Percentiles rank a stretch among this genome's conserved stretches.
Evolutionary conservation across 805 yeast species (phyloP).

Genomic region (Candida maltosa): DNA sequence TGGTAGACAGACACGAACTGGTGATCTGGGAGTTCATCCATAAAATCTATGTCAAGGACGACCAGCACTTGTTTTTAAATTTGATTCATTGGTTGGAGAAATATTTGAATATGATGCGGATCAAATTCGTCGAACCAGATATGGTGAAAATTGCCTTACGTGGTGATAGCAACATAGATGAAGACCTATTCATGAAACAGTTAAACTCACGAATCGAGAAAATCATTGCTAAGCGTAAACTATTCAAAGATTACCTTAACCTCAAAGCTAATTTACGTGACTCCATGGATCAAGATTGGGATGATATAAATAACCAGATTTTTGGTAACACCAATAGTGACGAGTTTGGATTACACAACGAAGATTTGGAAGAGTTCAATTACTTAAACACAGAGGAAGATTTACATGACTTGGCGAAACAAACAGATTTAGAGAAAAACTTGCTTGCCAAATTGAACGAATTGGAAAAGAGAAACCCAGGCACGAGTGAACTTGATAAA

Average conservation of each 20-base stretch:
- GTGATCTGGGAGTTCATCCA: slow-evolving; percentile 74
- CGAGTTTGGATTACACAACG: slow-evolving; percentile 36
- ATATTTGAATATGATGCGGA: slow-evolving; percentile 60
- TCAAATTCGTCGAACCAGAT: slow-evolving; percentile 47
- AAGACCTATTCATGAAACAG: slow-evolving; percentile 31
- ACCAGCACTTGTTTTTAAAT: slow-evolving; percentile 65
- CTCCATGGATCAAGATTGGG: slow-evolving; percentile 40
- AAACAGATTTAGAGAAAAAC: slow-evolving; percentile 9
- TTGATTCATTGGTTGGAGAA: slow-evolving; percentile 72
- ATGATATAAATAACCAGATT: slow-evolving; percentile 33
- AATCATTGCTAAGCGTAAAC: slow-evolving; percentile 33
- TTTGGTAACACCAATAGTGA: slow-evolving; percentile 21
- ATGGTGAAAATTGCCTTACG: slow-evolving; percentile 30
- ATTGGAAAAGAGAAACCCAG: slow-evolving; percentile 14
- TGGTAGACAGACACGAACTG: slow-evolving; percentile 71
- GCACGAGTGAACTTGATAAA: slow-evolving; percentile 31
- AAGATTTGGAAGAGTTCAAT: slow-evolving; percentile 45
- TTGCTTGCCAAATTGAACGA: slow-evolving; percentile 10
- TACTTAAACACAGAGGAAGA: slow-evolving; percentile 17
- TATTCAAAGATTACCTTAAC: slow-evolving; percentile 33
- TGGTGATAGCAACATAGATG: slow-evolving; percentile 29
- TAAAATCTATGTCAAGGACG: slow-evolving; percentile 76
- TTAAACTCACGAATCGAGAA: slow-evolving; percentile 36
- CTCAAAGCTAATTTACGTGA: slow-evolving; percentile 17
- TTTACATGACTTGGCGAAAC: slow-evolving; percentile 6